These are phyloP conservation scores for Pascua sp. DNA, from an alignment of 1,284 basidiomycete genomes.

Conservation along the genomic window DNA sequence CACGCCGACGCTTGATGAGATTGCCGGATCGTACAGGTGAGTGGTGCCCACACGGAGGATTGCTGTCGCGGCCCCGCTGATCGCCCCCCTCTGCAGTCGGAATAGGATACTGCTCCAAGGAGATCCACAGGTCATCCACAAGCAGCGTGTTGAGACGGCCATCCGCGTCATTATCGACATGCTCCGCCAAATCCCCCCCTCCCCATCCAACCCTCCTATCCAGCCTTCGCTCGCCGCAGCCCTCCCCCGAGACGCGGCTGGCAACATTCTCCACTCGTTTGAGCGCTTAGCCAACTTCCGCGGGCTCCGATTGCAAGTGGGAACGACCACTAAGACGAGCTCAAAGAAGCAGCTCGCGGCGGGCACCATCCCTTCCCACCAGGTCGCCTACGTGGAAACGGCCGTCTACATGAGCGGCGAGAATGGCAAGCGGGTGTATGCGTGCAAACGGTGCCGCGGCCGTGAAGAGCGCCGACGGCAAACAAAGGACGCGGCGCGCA, in stretches of 20 bases:
- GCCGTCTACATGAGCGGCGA: slow-evolving; percentile 46
- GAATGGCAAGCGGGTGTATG: slow-evolving; percentile 57
- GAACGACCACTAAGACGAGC: slow-evolving; percentile 41
- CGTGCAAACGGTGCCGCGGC: slow-evolving; percentile 76
- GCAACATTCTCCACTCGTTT: slow-evolving; percentile 31
- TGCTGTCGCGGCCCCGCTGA: slow-evolving; percentile 8
- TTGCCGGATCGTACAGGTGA: slow-evolving; percentile 20
- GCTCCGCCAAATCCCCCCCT: slow-evolving; percentile 33
- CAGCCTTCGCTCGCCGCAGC: slow-evolving; percentile 20
- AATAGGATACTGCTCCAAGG: slow-evolving; percentile 42
- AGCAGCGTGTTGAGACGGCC: slow-evolving; percentile 46
- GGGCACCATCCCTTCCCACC: slow-evolving; percentile 35
- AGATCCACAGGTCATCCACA: slow-evolving; percentile 42
- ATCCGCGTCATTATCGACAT: slow-evolving; percentile 46
- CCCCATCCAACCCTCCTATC: slow-evolving; percentile 21
- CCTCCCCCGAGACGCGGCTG: slow-evolving; percentile 28
- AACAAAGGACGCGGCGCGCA: slow-evolving; percentile 40
- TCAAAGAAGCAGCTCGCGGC: slow-evolving; percentile 45
- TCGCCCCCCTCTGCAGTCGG: slow-evolving; percentile 15
- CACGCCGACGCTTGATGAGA: slow-evolving; percentile 27
- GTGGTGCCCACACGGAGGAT: slow-evolving; percentile 4
- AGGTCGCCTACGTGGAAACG: slow-evolving; percentile 42
- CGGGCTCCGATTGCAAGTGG: slow-evolving; percentile 36
- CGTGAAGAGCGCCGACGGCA: slow-evolving; percentile 63
- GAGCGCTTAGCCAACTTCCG: slow-evolving; percentile 40